Conservation (phyloP, 352 stramenopile genomes). For the Discostella stelligera region DNA sequence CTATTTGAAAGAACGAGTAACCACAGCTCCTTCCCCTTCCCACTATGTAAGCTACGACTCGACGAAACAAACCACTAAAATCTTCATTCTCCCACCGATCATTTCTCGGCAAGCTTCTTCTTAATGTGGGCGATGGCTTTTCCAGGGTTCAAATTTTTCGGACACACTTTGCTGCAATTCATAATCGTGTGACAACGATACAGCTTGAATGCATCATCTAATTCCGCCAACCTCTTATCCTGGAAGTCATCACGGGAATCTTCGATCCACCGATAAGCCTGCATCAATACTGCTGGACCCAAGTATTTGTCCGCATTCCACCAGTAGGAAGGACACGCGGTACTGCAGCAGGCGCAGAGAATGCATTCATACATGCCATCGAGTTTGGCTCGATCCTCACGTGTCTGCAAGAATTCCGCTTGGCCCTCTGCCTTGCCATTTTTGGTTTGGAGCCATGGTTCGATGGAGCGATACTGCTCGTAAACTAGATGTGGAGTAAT, state of each 20-base stretch:
- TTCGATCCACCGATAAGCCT: slow-evolving; percentile 93
- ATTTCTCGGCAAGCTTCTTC: slow-evolving; percentile 86
- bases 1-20: no score
- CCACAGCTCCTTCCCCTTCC: not conserved
- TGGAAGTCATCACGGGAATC: slow-evolving; percentile 97
- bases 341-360: slow-evolving; percentile 98
- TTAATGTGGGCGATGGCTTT: slow-evolving; percentile 99
- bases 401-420: slow-evolving; percentile 86
- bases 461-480: slow-evolving; percentile 89
- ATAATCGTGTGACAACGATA: slow-evolving; percentile 99
- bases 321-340: slow-evolving; percentile 99
- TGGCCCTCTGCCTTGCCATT: slow-evolving; percentile 81
- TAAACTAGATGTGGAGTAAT: slow-evolving; percentile 60
- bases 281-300: slow-evolving; percentile 85
- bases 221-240: slow-evolving; percentile 87
- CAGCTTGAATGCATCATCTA: slow-evolving; percentile 99
- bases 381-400: slow-evolving; percentile 97
- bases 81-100: not conserved
- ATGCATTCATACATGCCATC: slow-evolving; percentile 99
- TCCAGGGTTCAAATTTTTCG: slow-evolving; percentile 99
- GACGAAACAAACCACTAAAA: not conserved
- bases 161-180: slow-evolving; percentile 99
- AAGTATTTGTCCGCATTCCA: slow-evolving; percentile 93
- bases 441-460: slow-evolving; percentile 98
- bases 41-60: not conserved